Conservation (phyloP, 768 basidiomycete genomes). For the Kondoa malvinella region DNA sequence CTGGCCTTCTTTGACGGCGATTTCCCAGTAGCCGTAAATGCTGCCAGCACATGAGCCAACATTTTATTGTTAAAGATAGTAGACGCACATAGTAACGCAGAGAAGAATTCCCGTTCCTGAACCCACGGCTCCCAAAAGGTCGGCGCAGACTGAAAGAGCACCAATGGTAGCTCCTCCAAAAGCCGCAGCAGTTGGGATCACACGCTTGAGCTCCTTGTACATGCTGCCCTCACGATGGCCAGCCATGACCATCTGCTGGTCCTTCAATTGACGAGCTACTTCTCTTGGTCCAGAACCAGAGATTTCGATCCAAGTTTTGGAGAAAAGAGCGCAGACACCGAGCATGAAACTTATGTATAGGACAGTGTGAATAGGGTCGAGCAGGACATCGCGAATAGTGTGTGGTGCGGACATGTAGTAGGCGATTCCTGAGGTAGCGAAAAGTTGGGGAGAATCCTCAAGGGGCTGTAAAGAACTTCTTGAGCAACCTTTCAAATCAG, state of each 20-base stretch:
- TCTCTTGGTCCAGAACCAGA: slow-evolving; percentile 90
- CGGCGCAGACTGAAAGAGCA: slow-evolving; percentile 71
- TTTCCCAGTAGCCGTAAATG: slow-evolving; percentile 3
- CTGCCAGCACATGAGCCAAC: not conserved
- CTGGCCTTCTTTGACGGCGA: slow-evolving; percentile 1
- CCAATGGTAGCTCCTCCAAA: slow-evolving; percentile 96
- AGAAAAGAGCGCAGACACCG: slow-evolving; percentile 86
- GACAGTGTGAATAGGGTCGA: slow-evolving; percentile 84
- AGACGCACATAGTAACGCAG: slow-evolving; percentile 92
- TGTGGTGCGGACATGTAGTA: slow-evolving; percentile 99
- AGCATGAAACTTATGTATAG: slow-evolving; percentile 86
- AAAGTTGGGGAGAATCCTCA: slow-evolving; percentile 82
- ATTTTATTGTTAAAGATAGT: slow-evolving; percentile 4
- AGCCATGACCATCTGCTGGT: slow-evolving; percentile 75
- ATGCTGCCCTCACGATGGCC: slow-evolving; percentile 87
- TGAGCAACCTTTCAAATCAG: not conserved
- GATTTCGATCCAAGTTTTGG: slow-evolving; percentile 99
- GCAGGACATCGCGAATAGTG: slow-evolving; percentile 65
- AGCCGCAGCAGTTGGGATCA: slow-evolving; percentile 93
- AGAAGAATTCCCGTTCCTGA: slow-evolving; percentile 68
- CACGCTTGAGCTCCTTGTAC: slow-evolving; percentile 97
- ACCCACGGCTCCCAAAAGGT: slow-evolving; percentile 52
- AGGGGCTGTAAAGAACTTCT: slow-evolving; percentile 45
- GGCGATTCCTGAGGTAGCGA: slow-evolving; percentile 72
- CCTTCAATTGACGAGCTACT: slow-evolving; percentile 94